Base-by-base conservation (phyloP, 2,329 filamentous ascomycete genomes). In the Macrophomina phaseolina region DNA sequence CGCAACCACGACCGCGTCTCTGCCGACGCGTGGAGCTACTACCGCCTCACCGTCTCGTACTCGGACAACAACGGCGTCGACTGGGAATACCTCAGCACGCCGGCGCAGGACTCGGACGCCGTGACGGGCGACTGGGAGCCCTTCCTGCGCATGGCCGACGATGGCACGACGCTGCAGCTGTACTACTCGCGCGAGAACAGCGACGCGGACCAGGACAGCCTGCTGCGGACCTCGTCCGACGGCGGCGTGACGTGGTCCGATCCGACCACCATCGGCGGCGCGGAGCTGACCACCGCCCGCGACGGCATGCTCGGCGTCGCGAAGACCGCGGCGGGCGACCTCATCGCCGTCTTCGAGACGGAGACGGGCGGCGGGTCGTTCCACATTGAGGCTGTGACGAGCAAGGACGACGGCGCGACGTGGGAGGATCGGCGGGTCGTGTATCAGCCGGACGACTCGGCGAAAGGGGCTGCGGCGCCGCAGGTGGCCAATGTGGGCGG, bases 271-370 rank as follows among this genome's bases (percentile, higher is more conserved):
- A 76, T 83, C 14, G 79, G 81, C 0, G 80, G 80, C 9, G 65
- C 69, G 3, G 73, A 75, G 3, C 60, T 74, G 28, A 72, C 68
- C 1, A 18, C 32, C 3, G 74, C 81, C 2, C 74, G 81, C 18
- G 81, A 84, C 62, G 81, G 82, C 34, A 84, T 84, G 82, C 71
- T 80, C 7, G 81, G 81, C 14, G 79, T 84, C 4, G 79, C 80
- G 0, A 16, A 72, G 77, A 7, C 70, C 71, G 4, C 68, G 67
- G 5, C 70, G 69, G 28, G 76, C 75, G 30, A 52, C 0, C 73
- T 82, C 16, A 77, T 82, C 23, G 77, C 79, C 18, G 78, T 83
- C 28, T 84, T 84, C 67, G 82, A 84, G 67, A 80, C 76, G 5
- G 74, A 77, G 45, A 70, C 28, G 46, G 67, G 18, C 66, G 66